phyloP scores from a whole-genome alignment of 371 early-diverging fungal species.

The Mortierella sp. region DNA sequence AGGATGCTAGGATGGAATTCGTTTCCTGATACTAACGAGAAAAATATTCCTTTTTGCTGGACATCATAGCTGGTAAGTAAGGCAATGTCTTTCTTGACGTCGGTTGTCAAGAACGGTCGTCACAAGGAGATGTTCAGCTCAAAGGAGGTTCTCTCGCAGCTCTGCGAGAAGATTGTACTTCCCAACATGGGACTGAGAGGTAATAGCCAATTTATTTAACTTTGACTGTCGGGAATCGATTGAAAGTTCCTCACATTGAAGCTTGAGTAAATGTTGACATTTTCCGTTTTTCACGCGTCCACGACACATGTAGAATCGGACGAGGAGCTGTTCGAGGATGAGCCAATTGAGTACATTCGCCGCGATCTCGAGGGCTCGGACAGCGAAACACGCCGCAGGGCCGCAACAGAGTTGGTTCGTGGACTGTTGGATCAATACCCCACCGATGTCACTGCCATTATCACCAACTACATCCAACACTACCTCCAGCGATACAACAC shows the following conservation, averaged over 20 bases:
- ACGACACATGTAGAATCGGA: constrained; percentile 73
- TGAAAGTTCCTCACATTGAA: too few species aligned
- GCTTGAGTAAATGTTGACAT: background rate
- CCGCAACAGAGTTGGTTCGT: constrained; percentile 93
- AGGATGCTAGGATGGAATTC: background rate
- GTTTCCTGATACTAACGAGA: background rate
- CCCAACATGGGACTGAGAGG: constrained; percentile 92
- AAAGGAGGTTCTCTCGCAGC: constrained; percentile 75
- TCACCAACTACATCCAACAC: constrained; percentile 80
- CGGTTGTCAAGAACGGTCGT: constrained; percentile 86
- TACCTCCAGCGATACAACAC: constrained; percentile 82
- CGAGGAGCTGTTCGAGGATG: constrained; percentile 96
- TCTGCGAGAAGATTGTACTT: constrained; percentile 94
- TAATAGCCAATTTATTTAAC: constrained; percentile 31
- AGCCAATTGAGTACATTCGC: constrained; percentile 94
- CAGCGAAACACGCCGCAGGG: constrained; percentile 92
- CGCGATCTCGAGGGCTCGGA: constrained; percentile 96
- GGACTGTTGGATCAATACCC: constrained; percentile 92
- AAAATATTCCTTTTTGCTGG: background rate
- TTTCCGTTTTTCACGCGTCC: background rate
- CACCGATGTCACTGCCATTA: constrained; percentile 84
- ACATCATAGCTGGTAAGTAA: constrained; percentile 82
- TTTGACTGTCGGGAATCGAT: background rate
- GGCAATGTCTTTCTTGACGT: constrained; percentile 89
- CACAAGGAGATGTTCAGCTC: constrained; percentile 79